These are phyloP conservation scores for Cordyceps farinosa DNA, from an alignment of 2,329 filamentous ascomycete species.

Conservation along the genomic window DNA sequence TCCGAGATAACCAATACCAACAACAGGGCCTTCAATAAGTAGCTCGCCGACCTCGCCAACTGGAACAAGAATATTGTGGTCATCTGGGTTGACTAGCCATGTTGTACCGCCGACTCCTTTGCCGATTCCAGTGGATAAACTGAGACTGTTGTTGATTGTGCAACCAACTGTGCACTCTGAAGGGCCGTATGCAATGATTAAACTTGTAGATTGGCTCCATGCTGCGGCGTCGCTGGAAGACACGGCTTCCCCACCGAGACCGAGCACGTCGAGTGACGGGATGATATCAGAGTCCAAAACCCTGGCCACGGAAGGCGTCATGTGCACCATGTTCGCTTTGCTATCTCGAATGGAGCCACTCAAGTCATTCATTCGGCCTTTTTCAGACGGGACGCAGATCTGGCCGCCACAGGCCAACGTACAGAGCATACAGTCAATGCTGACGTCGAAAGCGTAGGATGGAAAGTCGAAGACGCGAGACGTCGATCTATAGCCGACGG, in stretches of 20 bases:
- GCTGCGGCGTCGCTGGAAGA: slow-evolving; percentile 46
- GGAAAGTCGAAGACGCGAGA: slow-evolving; percentile 47
- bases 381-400: slow-evolving; percentile 53
- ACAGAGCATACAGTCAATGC: slow-evolving; percentile 52
- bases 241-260: slow-evolving; percentile 51
- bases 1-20: slow-evolving; percentile 59
- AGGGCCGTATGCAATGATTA: slow-evolving; percentile 52
- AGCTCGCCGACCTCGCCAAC: slow-evolving; percentile 50
- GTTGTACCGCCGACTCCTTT: slow-evolving; percentile 44
- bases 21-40: slow-evolving; percentile 55
- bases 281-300: slow-evolving; percentile 46
- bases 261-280: slow-evolving; percentile 44
- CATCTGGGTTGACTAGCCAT: slow-evolving; percentile 50
- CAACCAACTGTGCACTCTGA: slow-evolving; percentile 53
- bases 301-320: slow-evolving; percentile 49
- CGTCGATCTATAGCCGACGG: slow-evolving; percentile 39
- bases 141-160: slow-evolving; percentile 44
- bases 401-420: slow-evolving; percentile 48
- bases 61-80: slow-evolving; percentile 44
- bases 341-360: slow-evolving; percentile 43
- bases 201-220: slow-evolving; percentile 44
- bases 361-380: slow-evolving; percentile 49
- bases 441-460: slow-evolving; percentile 54
- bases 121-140: slow-evolving; percentile 43
- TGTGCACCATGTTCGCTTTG: slow-evolving; percentile 46